These are phyloP conservation scores for Auricularia sp. DNA, from an alignment of 768 basidiomycete species.

Conservation along the genomic window DNA sequence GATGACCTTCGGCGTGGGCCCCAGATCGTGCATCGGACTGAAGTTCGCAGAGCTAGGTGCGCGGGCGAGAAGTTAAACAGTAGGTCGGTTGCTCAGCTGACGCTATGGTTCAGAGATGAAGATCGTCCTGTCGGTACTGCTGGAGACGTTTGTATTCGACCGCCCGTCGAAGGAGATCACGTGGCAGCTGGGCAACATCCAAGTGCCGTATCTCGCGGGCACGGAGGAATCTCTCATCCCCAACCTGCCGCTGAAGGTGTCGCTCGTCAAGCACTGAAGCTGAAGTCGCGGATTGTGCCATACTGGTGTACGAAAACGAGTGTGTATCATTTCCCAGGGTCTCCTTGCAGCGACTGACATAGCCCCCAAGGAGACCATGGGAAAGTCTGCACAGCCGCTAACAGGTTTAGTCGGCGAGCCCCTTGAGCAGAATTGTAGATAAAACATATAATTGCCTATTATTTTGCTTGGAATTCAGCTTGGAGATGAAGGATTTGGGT, in stretches of 20 bases:
- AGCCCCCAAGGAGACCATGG: too few relatives aligned
- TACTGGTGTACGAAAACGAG: too few relatives aligned
- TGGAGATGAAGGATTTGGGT: too few relatives aligned
- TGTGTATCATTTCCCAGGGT: too few relatives aligned
- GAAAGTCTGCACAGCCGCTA: too few relatives aligned
- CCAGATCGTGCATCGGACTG: neutral
- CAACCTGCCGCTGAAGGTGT: constrained; percentile 3
- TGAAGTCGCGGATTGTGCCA: too few relatives aligned
- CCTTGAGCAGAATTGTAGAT: too few relatives aligned
- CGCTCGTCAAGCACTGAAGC: neutral
- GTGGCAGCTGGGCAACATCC: constrained; percentile 5
- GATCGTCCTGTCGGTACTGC: neutral
- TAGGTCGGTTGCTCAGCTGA: too few relatives aligned
- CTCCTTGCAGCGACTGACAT: too few relatives aligned
- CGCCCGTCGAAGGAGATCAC: constrained; percentile 1
- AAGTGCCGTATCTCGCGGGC: constrained; percentile 1
- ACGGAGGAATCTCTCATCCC: neutral
- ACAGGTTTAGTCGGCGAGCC: too few relatives aligned
- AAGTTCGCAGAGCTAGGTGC: constrained; percentile 5
- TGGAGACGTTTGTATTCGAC: constrained; percentile 4
- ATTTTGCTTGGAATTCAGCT: too few relatives aligned
- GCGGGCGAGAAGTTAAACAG: neutral
- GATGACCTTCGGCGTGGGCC: neutral
- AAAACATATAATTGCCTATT: too few relatives aligned
- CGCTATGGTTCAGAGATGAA: neutral